Evolutionary conservation across 257 asterid species (phyloP), one percentile per base, ranked within the genome.

Genomic region (Cinchona pubescens): DNA sequence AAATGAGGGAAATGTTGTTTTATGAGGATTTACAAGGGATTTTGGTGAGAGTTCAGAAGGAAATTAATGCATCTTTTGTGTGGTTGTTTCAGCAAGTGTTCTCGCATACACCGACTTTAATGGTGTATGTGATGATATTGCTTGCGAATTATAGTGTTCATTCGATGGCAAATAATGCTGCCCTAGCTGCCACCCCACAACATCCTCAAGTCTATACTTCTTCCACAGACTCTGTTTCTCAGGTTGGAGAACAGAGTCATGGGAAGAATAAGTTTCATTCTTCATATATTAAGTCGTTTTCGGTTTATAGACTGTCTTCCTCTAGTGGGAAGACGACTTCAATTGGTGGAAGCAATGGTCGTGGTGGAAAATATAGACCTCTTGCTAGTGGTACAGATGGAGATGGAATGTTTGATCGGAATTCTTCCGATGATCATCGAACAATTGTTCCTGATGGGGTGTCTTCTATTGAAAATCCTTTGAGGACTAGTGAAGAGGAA

Each of bases 1-100:
- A 89, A 69, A 88, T 92, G 97, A 84, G 99, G 83, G 95, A 88
- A 74, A 49, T 85, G 73, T 67, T 89, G 51, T 87, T 71, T 63
- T 95, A 83, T 75, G 97, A 92, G 71, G 98, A 95, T 81, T 68
- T 95, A 73, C 96, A 86, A n/a, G 98, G 93, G 69, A 89, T 92
- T 45, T 68, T 92, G 25, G 91, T 77, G 29, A 86, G 89, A 66
- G 99, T 91, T 46, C 97, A 90, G 64, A 88, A 78, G 79, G 99
- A 95, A 80, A 88, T 95, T 86, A 87, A 92, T 63, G 96, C 95
- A 0, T 91, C 99, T 1, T 95, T 95, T 49, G 98, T 92, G 35
- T 95, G 99, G 99, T 75, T 95, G 83, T 95, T 95, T 83, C 93
- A 95, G 90, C 94, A 89, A 69, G 97, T 95, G 8, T 95, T 95